Conservation (phyloP, 2,329 filamentous ascomycete genomes). For the Colletotrichum agaves region DNA sequence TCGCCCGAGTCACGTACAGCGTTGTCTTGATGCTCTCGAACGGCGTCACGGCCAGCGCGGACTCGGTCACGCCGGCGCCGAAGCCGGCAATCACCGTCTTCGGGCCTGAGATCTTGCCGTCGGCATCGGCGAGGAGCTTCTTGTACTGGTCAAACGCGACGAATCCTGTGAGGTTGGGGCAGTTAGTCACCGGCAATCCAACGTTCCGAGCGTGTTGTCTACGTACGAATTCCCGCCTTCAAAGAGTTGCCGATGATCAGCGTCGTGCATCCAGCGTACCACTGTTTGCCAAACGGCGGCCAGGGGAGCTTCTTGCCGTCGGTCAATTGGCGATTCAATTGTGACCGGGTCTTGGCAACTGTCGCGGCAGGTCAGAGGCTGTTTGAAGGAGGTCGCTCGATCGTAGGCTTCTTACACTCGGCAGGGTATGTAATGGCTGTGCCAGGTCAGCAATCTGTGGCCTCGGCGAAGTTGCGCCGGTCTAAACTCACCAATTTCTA, state of each 20-base stretch:
- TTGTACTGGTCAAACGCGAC: conserved; percentile 98
- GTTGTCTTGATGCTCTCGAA: conserved; percentile 99
- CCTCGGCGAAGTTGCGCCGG: neutral
- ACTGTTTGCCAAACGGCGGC: conserved; percentile 92
- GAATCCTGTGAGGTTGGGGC: conserved; percentile 68
- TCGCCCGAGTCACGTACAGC: conserved; percentile 60
- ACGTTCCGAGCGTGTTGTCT: neutral
- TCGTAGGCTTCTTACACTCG: conserved; percentile 72
- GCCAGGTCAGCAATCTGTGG: conserved; percentile 41
- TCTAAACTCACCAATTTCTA: conserved; percentile 81
- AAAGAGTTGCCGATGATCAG: conserved; percentile 96
- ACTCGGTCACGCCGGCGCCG: conserved; percentile 94
- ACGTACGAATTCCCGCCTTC: conserved; percentile 92
- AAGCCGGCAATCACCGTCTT: conserved; percentile 94
- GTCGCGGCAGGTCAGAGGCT: conserved; percentile 34
- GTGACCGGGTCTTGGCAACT: conserved; percentile 95
- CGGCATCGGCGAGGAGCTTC: conserved; percentile 78
- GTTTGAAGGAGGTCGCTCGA: conserved; percentile 23
- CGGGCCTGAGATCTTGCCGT: conserved; percentile 90
- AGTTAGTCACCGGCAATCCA: conserved; percentile 30
- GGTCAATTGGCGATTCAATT: conserved; percentile 87
- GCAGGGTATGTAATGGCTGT: conserved; percentile 89
- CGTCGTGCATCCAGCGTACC: conserved; percentile 98
- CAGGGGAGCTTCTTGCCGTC: conserved; percentile 90
- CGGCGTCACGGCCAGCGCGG: conserved; percentile 90